Evolutionary conservation across 2,329 filamentous ascomycete genomes (phyloP).

Genomic region (Colletotrichum eleusines): DNA sequence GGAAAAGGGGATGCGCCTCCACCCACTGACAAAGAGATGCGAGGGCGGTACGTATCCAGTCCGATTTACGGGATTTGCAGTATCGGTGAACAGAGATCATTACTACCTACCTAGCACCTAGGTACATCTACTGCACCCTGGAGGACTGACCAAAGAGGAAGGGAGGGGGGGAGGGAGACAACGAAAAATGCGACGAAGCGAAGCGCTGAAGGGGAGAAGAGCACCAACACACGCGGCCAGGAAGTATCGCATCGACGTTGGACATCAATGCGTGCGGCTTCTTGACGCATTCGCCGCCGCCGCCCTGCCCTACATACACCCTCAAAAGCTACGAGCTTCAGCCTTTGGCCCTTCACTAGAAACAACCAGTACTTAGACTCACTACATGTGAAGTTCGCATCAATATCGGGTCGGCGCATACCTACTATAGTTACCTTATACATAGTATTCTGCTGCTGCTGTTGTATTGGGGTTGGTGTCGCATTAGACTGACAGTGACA

Average conservation of each 20-base stretch:
- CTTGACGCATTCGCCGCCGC: constrained; percentile 11
- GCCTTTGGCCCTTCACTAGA: constrained; percentile 14
- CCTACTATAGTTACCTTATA: too few species aligned
- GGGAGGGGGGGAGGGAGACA: rapidly evolving
- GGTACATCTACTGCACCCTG: too few species aligned
- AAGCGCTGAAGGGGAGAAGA: background rate
- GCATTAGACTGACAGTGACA: constrained; percentile 9
- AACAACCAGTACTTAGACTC: background rate
- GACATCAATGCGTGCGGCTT: constrained; percentile 17
- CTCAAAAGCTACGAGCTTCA: constrained; percentile 11
- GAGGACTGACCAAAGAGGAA: too few species aligned
- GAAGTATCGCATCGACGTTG: constrained; percentile 3
- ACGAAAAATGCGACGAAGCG: background rate
- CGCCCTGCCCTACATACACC: background rate
- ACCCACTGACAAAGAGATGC: background rate
- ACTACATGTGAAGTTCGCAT: background rate
- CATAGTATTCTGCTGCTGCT: background rate
- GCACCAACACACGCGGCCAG: background rate
- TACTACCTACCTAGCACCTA: background rate
- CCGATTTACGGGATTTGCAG: constrained; percentile 26
- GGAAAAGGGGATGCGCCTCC: constrained; percentile 6
- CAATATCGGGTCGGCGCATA: too few species aligned
- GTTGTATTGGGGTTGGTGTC: background rate
- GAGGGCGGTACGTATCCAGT: constrained; percentile 1
- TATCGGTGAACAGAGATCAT: background rate